Evolutionary conservation across 305 asterid genomes (phyloP).

Genomic region (Lippia alba): DNA sequence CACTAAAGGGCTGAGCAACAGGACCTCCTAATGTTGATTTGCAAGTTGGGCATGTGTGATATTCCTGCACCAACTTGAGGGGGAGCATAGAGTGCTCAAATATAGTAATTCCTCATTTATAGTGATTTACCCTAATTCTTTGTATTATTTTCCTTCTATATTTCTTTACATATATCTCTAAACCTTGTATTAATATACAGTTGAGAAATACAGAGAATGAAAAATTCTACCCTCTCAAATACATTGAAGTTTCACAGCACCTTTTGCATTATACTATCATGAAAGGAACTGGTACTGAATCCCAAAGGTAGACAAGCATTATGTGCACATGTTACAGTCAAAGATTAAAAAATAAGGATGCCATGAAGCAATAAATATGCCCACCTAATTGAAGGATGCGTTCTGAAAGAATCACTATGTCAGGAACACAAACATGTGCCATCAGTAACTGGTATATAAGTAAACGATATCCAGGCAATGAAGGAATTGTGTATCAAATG

Average conservation of each 20-base stretch:
- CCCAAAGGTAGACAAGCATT: slow-evolving; percentile 15
- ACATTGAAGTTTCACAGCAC: slow-evolving; percentile 19
- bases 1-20: not conserved
- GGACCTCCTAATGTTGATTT: not conserved
- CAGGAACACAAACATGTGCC: not conserved
- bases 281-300: slow-evolving; percentile 15
- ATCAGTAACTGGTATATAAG: slow-evolving; percentile 16
- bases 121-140: too few relatives aligned
- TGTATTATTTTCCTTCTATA: too few relatives aligned
- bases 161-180: too few relatives aligned
- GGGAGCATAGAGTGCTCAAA: not conserved
- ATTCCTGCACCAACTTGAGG: not conserved
- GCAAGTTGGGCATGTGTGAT: not conserved
- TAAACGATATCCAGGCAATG: slow-evolving; percentile 25
- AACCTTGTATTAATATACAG: too few relatives aligned
- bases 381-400: slow-evolving; percentile 6
- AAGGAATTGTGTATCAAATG: slow-evolving; percentile 7
- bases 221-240: too few relatives aligned
- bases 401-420: slow-evolving; percentile 3
- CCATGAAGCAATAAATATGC: not conserved
- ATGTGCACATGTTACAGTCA: not conserved
- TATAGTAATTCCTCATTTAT: too few relatives aligned
- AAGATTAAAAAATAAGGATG: slow-evolving; percentile 10
- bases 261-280: slow-evolving; percentile 18
- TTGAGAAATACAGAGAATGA: too few relatives aligned